phyloP scores from a whole-genome alignment of 2,329 filamentous ascomycete genomes.

The Fusarium longipes region DNA sequence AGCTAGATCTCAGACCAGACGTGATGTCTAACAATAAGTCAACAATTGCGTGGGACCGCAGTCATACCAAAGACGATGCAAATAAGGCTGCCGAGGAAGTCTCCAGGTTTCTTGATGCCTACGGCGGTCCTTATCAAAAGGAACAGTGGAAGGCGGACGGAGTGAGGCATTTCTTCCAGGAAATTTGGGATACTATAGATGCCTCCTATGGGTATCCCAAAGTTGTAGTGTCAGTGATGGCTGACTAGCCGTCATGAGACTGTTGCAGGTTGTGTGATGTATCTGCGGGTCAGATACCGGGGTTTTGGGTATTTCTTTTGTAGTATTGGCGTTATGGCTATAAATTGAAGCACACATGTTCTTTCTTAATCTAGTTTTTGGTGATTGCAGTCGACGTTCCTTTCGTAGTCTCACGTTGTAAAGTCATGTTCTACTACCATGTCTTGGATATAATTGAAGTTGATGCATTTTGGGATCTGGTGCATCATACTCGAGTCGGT shows the following conservation, averaged over 20 bases:
- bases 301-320: too few relatives aligned
- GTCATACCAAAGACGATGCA: neutral
- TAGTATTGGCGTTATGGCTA: neutral
- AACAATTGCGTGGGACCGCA: neutral
- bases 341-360: too few relatives aligned
- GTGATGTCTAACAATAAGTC: neutral
- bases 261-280: neutral
- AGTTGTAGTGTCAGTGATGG: neutral
- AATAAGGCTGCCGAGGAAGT: neutral
- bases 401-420: too few relatives aligned
- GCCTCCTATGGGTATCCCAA: neutral
- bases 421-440: too few relatives aligned
- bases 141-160: neutral
- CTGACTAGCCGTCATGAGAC: neutral
- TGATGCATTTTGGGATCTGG: too few relatives aligned
- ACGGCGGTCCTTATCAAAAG: neutral
- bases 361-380: too few relatives aligned
- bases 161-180: fast-evolving
- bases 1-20: neutral
- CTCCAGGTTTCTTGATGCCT: neutral
- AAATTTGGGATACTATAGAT: neutral
- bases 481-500: too few relatives aligned
- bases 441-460: too few relatives aligned
- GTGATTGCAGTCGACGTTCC: too few relatives aligned
- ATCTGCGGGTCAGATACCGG: neutral